A percentile compares a stretch with the other conserved stretches of the same genome.
These are phyloP conservation scores for Dorcoceras hygrometricum DNA, from an alignment of 257 asterid genomes.

Conservation along the genomic window DNA sequence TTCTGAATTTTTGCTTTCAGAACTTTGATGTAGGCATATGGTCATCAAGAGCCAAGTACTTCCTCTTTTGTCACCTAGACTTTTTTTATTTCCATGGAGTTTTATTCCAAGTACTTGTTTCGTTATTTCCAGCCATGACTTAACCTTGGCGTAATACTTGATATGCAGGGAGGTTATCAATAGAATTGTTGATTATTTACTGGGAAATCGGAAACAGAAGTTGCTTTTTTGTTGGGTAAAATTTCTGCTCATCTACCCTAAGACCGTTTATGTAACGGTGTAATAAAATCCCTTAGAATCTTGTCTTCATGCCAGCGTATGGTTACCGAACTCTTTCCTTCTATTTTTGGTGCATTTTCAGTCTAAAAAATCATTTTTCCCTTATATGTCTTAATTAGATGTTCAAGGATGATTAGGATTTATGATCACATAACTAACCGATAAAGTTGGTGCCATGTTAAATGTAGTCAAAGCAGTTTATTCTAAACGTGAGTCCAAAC, in stretches of 20 bases:
- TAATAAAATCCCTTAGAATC: background rate
- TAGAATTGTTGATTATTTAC: slow-evolving; percentile 35
- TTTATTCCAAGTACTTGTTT: background rate
- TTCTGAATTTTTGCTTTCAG: slow-evolving; percentile 78
- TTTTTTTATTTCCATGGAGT: background rate
- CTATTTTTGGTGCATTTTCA: background rate
- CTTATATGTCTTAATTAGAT: too few relatives aligned
- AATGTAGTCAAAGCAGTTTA: background rate
- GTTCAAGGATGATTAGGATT: too few relatives aligned
- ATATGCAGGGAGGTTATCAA: slow-evolving; percentile 35
- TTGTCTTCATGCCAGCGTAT: background rate
- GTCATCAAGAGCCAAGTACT: slow-evolving; percentile 86
- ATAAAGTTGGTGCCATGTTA: background rate
- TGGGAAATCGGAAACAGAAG: slow-evolving; percentile 39
- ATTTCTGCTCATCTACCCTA: background rate
- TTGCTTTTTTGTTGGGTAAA: slow-evolving; percentile 49
- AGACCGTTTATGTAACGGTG: background rate
- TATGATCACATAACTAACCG: too few relatives aligned
- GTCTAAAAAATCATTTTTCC: background rate
- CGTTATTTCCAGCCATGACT: background rate
- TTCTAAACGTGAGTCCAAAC: slow-evolving; percentile 1
- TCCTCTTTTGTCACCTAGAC: background rate
- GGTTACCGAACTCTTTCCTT: background rate
- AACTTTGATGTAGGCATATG: slow-evolving; percentile 79
- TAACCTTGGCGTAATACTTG: background rate